Evolutionary conservation across 257 asterid species (phyloP).

Genomic region (Leonotis leonurus): DNA sequence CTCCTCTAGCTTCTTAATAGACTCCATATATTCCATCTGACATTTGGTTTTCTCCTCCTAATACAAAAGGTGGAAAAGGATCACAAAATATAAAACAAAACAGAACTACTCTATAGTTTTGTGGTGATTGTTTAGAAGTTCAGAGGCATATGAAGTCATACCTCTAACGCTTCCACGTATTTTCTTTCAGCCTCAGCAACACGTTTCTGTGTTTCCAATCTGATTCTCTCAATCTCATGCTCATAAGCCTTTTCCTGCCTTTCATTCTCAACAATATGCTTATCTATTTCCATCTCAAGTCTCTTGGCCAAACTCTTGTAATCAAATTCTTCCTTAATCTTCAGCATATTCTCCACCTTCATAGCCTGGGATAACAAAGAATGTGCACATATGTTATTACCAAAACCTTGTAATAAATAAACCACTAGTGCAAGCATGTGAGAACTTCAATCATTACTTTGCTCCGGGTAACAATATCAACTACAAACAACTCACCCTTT

Average conservation of each 20-base stretch:
- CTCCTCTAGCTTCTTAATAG: constrained; percentile 95
- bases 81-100: neutral
- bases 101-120: neutral
- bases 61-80: constrained; percentile 9
- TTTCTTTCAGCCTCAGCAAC: constrained; percentile 78
- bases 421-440: neutral
- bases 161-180: constrained; percentile 76
- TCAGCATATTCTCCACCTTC: constrained; percentile 99
- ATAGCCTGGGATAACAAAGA: constrained; percentile 61
- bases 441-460: constrained; percentile 1
- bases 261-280: constrained; percentile 84
- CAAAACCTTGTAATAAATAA: neutral
- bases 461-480: neutral
- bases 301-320: constrained; percentile 83
- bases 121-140: constrained; percentile 2
- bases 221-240: constrained; percentile 77
- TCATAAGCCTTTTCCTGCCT: constrained; percentile 76
- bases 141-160: constrained; percentile 19
- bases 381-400: neutral
- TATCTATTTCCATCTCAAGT: constrained; percentile 87
- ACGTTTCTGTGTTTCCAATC: constrained; percentile 75
- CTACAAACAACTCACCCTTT: constrained; percentile 60
- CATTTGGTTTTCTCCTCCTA: constrained; percentile 96
- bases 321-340: constrained; percentile 94
- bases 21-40: constrained; percentile 96